Evolutionary conservation across 129 eudicot genomes (phyloP).

Genomic region (Flaveria bidentis): DNA sequence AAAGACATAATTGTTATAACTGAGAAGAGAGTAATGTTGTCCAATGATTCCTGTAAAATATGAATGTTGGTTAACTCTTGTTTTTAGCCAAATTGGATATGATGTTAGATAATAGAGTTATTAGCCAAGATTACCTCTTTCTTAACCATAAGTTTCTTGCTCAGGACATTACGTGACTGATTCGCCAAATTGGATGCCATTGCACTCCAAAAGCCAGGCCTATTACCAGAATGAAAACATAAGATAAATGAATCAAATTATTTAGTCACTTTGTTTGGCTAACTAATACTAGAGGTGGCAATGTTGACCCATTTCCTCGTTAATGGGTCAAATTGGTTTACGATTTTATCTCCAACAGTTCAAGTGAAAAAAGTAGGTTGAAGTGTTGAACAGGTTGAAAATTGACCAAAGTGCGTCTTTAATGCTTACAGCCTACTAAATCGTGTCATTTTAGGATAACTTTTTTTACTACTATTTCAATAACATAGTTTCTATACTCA

Average conservation of each 20-base stretch:
- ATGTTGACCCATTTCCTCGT: not conserved
- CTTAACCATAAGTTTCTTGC: constrained; percentile 95
- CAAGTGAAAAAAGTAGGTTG: not conserved
- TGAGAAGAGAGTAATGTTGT: constrained; percentile 94
- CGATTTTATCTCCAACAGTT: not conserved
- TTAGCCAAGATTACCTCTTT: constrained; percentile 46
- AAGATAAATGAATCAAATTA: not conserved
- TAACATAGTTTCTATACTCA: constrained; percentile 9
- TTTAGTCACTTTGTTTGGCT: not conserved
- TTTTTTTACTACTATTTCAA: not conserved
- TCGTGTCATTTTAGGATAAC: not conserved
- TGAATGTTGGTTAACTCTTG: not conserved
- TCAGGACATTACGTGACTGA: constrained; percentile 93
- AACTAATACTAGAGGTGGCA: not conserved
- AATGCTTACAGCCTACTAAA: not conserved
- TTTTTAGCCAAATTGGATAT: not conserved
- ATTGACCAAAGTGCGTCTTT: not conserved
- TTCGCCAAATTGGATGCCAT: constrained; percentile 96
- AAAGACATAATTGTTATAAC: constrained; percentile 92
- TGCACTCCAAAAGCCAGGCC: constrained; percentile 99
- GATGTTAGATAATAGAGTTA: constrained; percentile 2
- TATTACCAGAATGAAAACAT: constrained; percentile 28
- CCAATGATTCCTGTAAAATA: constrained; percentile 75
- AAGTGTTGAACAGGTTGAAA: not conserved
- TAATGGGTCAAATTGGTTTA: not conserved